Evolutionary conservation across 192 early-diverging fungal species (phyloP).

Genomic region (Mortierella antarctica): DNA sequence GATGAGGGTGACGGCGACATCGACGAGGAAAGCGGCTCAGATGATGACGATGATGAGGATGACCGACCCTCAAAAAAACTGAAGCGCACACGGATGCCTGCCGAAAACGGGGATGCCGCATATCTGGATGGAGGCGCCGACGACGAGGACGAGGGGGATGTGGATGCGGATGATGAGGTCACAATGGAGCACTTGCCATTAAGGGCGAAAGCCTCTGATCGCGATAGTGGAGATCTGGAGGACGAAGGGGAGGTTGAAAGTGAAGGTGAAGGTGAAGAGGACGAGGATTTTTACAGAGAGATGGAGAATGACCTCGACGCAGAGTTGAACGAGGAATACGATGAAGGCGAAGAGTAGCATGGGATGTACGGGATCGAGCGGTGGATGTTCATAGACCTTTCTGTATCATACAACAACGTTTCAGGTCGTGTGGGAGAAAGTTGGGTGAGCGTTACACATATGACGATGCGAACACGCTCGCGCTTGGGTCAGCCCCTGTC

Average conservation of each 20-base stretch:
- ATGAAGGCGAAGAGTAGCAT: not conserved
- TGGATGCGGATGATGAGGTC: conserved; percentile 45
- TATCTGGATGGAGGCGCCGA: conserved; percentile 11
- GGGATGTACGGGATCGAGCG: not conserved
- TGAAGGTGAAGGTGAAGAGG: conserved; percentile 29
- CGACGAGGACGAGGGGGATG: conserved; percentile 52
- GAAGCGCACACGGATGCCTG: conserved; percentile 49
- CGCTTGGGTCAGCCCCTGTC: not conserved
- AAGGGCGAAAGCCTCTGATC: no score
- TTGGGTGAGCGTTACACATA: not conserved
- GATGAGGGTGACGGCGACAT: conserved; percentile 57
- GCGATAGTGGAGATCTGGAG: not conserved
- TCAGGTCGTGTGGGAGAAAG: no score
- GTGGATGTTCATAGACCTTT: not conserved
- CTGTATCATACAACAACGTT: not conserved
- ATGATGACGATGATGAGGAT: conserved; percentile 45
- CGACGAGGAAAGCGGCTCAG: conserved; percentile 55
- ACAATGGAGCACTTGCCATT: conserved; percentile 16
- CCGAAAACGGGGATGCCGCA: conserved; percentile 3
- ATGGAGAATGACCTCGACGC: conserved; percentile 41
- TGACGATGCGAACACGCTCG: no score
- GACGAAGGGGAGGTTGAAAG: conserved; percentile 13
- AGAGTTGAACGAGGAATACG: conserved; percentile 20
- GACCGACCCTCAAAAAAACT: not conserved
- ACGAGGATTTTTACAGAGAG: conserved; percentile 32